Base-by-base conservation (phyloP, 495 filamentous ascomycete genomes). In the Collariella sp. region DNA sequence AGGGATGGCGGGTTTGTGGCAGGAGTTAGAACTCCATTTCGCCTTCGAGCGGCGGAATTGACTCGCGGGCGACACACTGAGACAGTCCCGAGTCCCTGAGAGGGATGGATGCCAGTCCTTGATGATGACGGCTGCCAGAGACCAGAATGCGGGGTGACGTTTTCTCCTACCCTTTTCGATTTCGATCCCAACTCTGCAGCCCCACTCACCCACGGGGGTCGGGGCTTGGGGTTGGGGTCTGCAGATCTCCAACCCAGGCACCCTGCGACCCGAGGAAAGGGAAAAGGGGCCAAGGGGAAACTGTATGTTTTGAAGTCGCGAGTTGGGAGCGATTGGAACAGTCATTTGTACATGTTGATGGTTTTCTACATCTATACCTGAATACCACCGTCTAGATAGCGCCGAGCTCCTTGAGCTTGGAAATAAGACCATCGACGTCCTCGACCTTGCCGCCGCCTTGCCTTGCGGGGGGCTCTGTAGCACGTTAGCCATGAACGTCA, bases 371-470 rank as follows among this genome's bases (percentile, higher is more conserved):
- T 42, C 10, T 22, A 7, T 5, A 26, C 15, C 24, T 29, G 7
- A 49, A 54, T 15, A 33, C 6, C 43, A 3, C 7, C 13, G 33
- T 49, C 78, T 81, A 96, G 68, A 98, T 73, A 52, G 90, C 94
- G 52, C 93, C 93, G 56, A 98, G 73, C 71, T 97, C 93, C 80
- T 96, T 98, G 69, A 98, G 72, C 79, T 88, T 95, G 12, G 77
- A 72, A 61, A 98, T 83, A 70, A 98, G 76, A 7, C 91, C 90
- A 70, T 95, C 90, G 33, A 98, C 94, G 79, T 95, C 86, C 65
- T 93, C 89, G 31, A 97, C 94, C 80, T 95, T 97, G 56, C 89
- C 89, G 61, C 93, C 93, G 38, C 94, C 93, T 73, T 96, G 81
- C 69, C 93, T 79, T 43, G 87, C 73, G 26, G 89, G 81, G 48